These are phyloP conservation scores for Botryosphaeria dothidea DNA, from an alignment of 2,329 filamentous ascomycete genomes.

Conservation along the genomic window DNA sequence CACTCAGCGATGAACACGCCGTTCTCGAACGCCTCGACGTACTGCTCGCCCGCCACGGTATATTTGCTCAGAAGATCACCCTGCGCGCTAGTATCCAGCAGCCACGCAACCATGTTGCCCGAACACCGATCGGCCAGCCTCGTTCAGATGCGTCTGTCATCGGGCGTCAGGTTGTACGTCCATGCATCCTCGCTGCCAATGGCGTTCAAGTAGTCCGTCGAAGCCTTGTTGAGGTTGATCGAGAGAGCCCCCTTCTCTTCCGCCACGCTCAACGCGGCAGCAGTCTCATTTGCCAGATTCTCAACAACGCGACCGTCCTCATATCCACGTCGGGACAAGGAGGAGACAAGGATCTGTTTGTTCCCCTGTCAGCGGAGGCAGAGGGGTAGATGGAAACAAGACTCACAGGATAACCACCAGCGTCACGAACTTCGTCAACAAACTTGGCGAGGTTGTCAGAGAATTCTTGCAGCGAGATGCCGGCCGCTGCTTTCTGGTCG, in stretches of 20 bases:
- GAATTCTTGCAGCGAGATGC: slow-evolving; percentile 51
- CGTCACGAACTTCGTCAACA: slow-evolving; percentile 32
- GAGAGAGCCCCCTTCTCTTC: neutral
- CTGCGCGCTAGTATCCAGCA: neutral
- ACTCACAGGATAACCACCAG: slow-evolving; percentile 33
- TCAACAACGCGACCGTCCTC: neutral
- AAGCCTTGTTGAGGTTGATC: slow-evolving; percentile 18
- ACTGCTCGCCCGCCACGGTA: neutral
- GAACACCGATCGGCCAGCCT: neutral
- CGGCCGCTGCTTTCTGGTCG: slow-evolving; percentile 55
- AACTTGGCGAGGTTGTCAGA: slow-evolving; percentile 52
- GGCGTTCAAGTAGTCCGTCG: slow-evolving; percentile 11
- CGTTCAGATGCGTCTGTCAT: slow-evolving; percentile 9
- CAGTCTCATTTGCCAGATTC: slow-evolving; percentile 7
- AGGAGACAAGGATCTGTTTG: slow-evolving; percentile 5
- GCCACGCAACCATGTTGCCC: neutral
- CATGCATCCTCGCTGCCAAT: slow-evolving; percentile 7
- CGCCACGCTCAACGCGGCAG: slow-evolving; percentile 1
- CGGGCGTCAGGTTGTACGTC: neutral
- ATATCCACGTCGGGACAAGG: slow-evolving; percentile 7
- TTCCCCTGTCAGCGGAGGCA: neutral
- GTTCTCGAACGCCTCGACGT: neutral
- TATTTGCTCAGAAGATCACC: neutral
- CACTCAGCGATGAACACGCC: neutral
- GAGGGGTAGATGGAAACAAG: neutral